phyloP scores from a whole-genome alignment of 169 alveolate species.

The Plasmodium ovale region DNA sequence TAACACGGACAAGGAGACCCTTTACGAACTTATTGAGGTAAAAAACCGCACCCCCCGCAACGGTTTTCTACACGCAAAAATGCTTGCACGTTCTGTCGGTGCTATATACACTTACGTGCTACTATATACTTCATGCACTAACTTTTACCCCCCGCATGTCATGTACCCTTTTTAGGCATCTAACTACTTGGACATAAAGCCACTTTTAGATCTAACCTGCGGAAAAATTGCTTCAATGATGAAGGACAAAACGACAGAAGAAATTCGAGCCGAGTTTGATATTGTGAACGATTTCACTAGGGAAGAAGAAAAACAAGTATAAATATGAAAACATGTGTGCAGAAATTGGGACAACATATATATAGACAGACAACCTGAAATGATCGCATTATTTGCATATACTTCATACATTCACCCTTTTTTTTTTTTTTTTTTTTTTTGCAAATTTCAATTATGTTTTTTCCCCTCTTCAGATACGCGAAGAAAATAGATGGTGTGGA shows the following conservation, averaged over 20 bases:
- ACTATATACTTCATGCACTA: background rate
- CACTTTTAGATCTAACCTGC: conserved; percentile 93
- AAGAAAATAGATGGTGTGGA: conserved; percentile 97
- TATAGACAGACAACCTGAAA: background rate
- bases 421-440: background rate
- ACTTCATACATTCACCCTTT: background rate
- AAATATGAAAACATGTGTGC: background rate
- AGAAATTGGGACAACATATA: background rate
- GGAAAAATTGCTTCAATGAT: conserved; percentile 96
- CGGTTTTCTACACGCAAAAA: no score
- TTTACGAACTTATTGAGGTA: conserved; percentile 93
- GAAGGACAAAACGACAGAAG: conserved; percentile 95
- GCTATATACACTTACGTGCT: background rate
- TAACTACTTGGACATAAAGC: conserved; percentile 94
- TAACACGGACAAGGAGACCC: conserved; percentile 92
- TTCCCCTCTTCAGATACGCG: conserved; percentile 89
- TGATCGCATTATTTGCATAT: background rate
- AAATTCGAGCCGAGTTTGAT: conserved; percentile 94
- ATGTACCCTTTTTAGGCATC: conserved; percentile 94
- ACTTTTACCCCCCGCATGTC: background rate
- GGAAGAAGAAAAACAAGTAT: conserved; percentile 93
- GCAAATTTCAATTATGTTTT: background rate
- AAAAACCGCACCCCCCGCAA: no score
- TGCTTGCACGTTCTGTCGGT: background rate
- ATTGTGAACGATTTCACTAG: conserved; percentile 96